Conservation (phyloP, 1,284 basidiomycete species). For the Porogramme epimiltina region DNA sequence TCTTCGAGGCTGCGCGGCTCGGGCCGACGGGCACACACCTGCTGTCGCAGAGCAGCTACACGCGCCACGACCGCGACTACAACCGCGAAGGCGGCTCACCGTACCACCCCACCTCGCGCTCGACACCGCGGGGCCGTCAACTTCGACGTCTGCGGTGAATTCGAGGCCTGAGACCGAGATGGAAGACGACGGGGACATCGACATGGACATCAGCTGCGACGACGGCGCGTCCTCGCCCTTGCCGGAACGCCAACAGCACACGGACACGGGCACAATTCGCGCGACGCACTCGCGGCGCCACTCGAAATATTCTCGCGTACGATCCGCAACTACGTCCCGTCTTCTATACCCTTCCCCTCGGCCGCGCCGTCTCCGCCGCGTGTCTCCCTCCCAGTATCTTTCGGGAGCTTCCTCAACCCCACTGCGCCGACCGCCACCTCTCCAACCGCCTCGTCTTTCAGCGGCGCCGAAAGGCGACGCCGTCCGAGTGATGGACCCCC, state of each 20-base stretch:
- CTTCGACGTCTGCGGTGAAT: conserved; percentile 31
- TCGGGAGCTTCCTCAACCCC: conserved; percentile 42
- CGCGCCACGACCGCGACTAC: conserved; percentile 9
- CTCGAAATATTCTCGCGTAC: conserved; percentile 53
- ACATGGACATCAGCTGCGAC: conserved; percentile 13
- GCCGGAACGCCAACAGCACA: conserved; percentile 34
- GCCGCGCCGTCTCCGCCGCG: conserved; percentile 50
- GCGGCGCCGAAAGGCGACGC: conserved; percentile 17
- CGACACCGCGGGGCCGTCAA: conserved; percentile 27
- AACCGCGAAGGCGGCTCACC: conserved; percentile 21
- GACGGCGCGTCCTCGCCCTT: conserved; percentile 20
- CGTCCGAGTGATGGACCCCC: conserved; percentile 21
- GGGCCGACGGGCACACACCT: conserved; percentile 25
- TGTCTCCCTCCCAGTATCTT: conserved; percentile 50
- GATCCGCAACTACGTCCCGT: conserved; percentile 54
- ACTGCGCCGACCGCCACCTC: conserved; percentile 11
- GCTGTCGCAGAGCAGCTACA: conserved; percentile 15
- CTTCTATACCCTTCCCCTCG: conserved; percentile 51
- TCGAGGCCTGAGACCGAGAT: conserved; percentile 38
- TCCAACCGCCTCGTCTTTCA: neutral
- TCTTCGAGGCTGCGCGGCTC: conserved; percentile 46
- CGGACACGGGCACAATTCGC: conserved; percentile 31
- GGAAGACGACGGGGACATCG: conserved; percentile 22
- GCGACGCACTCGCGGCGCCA: conserved; percentile 42
- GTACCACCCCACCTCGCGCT: conserved; percentile 7